Base-by-base conservation (phyloP, 495 filamentous ascomycete genomes). In the Aspergillus taichungensis region DNA sequence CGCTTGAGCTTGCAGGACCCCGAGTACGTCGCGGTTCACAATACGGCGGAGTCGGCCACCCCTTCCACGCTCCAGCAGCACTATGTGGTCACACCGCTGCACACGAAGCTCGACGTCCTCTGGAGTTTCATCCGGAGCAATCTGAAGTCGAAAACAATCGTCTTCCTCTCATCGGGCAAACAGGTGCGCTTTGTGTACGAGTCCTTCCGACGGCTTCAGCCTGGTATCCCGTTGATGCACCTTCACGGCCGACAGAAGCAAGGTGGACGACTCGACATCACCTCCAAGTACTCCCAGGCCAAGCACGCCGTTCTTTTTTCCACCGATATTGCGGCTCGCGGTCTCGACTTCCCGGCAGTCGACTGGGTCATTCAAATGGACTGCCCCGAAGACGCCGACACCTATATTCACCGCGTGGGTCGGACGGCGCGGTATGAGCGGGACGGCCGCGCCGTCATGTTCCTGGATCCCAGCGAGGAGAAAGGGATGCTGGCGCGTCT, bases 351-450 rank as follows among this genome's bases (percentile, higher is more conserved):
- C 60, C 92, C 92, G 0, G 87, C 89, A 9, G 90, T 98, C 1
- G 92, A 97, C 61, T 98, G 92, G 89, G 92, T 98, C 8, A 82
- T 97, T 37, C 92, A 98, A 57, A 64, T 88, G 27, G 92, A 98
- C 61, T 94, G 88, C 49, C 92, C 92, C 0, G 92, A 98, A 64
- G 92, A 98, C 63, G 85, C 84, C 1, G 92, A 95, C 50, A 97
- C 92, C 0, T 98, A 98, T 50, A 98, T 98, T 50, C 92, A 98
- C 62, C 82, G 92, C 41, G 94, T 96, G 9, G 92, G 92, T 11
- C 80, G 92, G 11, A 99, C 92, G 18, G 92, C 92, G 2, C 79
- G 92, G n/a, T 95, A 88, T 60, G 86, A 96, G 50, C 84, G 83
- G 46, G 75, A 84, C 33, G 92, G 92, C 6, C 78, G 83, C 30